Conservation (phyloP, 306 rosid species). For the Lupinus albus region DNA sequence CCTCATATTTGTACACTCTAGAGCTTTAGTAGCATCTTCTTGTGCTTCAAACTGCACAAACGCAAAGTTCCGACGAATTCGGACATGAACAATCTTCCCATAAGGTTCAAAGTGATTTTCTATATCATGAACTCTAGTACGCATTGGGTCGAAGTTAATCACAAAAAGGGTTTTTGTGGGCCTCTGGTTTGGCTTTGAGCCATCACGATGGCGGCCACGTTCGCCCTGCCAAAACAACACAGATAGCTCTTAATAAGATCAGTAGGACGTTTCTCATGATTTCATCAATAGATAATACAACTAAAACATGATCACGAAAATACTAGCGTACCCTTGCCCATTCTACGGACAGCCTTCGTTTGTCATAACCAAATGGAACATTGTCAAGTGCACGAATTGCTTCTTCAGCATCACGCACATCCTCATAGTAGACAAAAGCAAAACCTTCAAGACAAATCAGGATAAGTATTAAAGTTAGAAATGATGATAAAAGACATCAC, state of each 20-base stretch:
- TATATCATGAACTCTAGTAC: conserved; percentile 80
- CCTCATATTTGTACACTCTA: conserved; percentile 92
- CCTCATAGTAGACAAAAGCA: conserved; percentile 93
- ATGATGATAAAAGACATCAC: conserved; percentile 32
- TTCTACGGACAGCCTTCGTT: conserved; percentile 87
- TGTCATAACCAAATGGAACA: conserved; percentile 81
- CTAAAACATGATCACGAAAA: conserved; percentile 8
- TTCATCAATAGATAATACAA: neutral
- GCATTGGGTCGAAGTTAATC: conserved; percentile 84
- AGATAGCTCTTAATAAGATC: neutral
- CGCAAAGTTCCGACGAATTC: conserved; percentile 91
- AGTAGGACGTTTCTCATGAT: neutral
- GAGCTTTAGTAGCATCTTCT: conserved; percentile 96
- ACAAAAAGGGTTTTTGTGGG: conserved; percentile 90
- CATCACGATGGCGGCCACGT: conserved; percentile 85
- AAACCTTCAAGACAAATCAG: conserved; percentile 64
- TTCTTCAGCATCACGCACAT: conserved; percentile 92
- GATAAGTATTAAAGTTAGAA: conserved; percentile 42
- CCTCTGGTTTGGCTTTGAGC: conserved; percentile 77
- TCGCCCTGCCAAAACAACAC: conserved; percentile 65
- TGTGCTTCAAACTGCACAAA: conserved; percentile 95
- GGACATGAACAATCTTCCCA: conserved; percentile 79
- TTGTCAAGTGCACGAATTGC: conserved; percentile 79
- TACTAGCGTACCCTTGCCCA: conserved; percentile 79
- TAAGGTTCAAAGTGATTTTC: conserved; percentile 86